A percentile compares a stretch with the other conserved stretches of the same genome.
Evolutionary conservation across 768 basidiomycete species (phyloP).

Genomic region (Amanita subjunquillea): DNA sequence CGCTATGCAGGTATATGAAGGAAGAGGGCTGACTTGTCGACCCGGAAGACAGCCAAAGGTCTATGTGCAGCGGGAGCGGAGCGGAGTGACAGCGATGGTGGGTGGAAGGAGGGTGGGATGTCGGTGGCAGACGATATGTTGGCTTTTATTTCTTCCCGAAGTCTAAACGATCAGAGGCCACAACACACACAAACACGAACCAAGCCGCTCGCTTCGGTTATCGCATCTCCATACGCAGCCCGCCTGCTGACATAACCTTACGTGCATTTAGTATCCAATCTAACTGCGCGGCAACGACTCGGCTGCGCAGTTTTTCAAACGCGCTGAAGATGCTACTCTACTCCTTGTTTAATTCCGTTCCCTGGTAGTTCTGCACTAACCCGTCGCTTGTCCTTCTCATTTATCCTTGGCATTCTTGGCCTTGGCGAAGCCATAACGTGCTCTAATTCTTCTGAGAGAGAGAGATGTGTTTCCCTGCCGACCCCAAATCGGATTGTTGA

Average conservation of each 20-base stretch:
- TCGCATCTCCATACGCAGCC: not conserved
- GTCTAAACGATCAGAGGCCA: conserved; percentile 12
- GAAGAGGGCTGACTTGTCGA: conserved; percentile 16
- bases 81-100: conserved; percentile 7
- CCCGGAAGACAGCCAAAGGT: conserved; percentile 11
- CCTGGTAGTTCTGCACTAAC: not conserved
- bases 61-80: conserved; percentile 5
- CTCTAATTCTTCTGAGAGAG: not conserved
- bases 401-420: not conserved
- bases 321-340: not conserved
- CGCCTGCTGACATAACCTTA: no score
- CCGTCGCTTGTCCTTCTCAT: not conserved
- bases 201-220: not conserved
- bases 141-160: conserved; percentile 18
- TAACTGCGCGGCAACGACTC: not conserved
- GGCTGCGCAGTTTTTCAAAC: not conserved
- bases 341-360: not conserved
- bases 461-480: not conserved
- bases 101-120: conserved; percentile 13
- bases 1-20: conserved; percentile 12
- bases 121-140: conserved; percentile 11
- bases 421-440: not conserved
- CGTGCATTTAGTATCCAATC: no score
- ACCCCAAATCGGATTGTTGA: not conserved
- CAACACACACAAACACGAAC: conserved; percentile 15